phyloP scores from a whole-genome alignment of 2,329 filamentous ascomycete species.

The Pseudocercospora fuligena region DNA sequence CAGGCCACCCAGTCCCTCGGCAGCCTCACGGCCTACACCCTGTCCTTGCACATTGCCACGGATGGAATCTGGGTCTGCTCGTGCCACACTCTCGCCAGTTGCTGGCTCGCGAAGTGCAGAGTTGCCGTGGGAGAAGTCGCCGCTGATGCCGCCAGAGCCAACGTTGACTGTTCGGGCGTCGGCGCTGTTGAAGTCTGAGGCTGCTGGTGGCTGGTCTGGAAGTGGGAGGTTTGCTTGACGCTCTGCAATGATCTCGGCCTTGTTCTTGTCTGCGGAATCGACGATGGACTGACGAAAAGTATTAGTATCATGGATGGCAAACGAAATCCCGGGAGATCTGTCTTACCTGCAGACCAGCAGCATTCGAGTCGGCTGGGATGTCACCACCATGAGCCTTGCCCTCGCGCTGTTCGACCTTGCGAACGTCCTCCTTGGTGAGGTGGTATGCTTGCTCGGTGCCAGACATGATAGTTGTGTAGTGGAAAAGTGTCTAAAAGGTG shows the following conservation, averaged over 20 bases:
- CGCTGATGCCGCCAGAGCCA: slow-evolving; percentile 61
- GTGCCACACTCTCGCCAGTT: slow-evolving; percentile 60
- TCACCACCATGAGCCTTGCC: slow-evolving; percentile 48
- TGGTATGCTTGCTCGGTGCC: slow-evolving; percentile 51
- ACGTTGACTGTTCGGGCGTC: slow-evolving; percentile 73
- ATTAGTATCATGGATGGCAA: background rate
- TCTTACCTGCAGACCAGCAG: slow-evolving; percentile 54
- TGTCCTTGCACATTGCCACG: slow-evolving; percentile 54
- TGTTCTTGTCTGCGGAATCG: slow-evolving; percentile 48
- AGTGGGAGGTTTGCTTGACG: slow-evolving; percentile 75
- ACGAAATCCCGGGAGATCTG: background rate
- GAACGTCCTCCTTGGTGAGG: slow-evolving; percentile 55
- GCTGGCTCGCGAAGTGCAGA: slow-evolving; percentile 51
- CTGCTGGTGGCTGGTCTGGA: slow-evolving; percentile 74
- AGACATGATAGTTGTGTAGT: slow-evolving; percentile 34
- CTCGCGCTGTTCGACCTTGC: slow-evolving; percentile 52
- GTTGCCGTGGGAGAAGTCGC: slow-evolving; percentile 50
- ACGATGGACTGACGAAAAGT: slow-evolving; percentile 32
- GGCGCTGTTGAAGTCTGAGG: slow-evolving; percentile 78
- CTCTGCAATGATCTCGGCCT: slow-evolving; percentile 69
- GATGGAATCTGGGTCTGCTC: slow-evolving; percentile 57
- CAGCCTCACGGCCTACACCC: slow-evolving; percentile 65
- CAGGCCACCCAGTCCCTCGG: slow-evolving; percentile 60
- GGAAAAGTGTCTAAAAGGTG: slow-evolving; percentile 14
- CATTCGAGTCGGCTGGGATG: slow-evolving; percentile 50